These are phyloP conservation scores for Talaromyces sp. DNA, from an alignment of 2,329 filamentous ascomycete genomes.

Conservation along the genomic window DNA sequence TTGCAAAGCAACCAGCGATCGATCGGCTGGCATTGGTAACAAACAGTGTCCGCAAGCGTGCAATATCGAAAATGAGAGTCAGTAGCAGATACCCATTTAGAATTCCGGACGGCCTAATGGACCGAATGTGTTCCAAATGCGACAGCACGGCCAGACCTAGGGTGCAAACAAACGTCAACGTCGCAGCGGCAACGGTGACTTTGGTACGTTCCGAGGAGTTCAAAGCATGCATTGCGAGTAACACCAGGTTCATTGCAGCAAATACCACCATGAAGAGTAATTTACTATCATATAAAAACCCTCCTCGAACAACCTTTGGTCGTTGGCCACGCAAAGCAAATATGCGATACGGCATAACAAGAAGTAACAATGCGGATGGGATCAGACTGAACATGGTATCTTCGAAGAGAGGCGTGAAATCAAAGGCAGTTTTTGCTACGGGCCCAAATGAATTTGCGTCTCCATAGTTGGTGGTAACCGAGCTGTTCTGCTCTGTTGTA, in stretches of 20 bases:
- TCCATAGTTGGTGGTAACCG: neutral
- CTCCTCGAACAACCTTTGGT: constrained; percentile 8
- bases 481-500: neutral
- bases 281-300: constrained; percentile 13
- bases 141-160: constrained; percentile 31
- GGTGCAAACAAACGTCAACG: constrained; percentile 27
- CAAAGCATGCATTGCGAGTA: constrained; percentile 9
- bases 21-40: constrained; percentile 3
- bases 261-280: constrained; percentile 10
- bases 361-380: constrained; percentile 10
- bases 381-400: constrained; percentile 12
- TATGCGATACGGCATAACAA: constrained; percentile 11
- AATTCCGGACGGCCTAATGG: constrained; percentile 27
- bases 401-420: constrained; percentile 17
- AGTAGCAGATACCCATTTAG: constrained; percentile 41
- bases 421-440: neutral
- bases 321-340: neutral
- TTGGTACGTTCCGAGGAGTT: constrained; percentile 9
- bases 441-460: constrained; percentile 10
- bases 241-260: constrained; percentile 12
- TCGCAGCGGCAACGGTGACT: constrained; percentile 24
- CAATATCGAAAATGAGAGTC: constrained; percentile 40
- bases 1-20: constrained; percentile 13
- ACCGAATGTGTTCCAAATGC: constrained; percentile 26
- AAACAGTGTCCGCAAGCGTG: constrained; percentile 37